A percentile compares a stretch with the other conserved stretches of the same genome.
Evolutionary conservation across 371 early-diverging fungal genomes (phyloP).

Genomic region (Mortierella sp.): DNA sequence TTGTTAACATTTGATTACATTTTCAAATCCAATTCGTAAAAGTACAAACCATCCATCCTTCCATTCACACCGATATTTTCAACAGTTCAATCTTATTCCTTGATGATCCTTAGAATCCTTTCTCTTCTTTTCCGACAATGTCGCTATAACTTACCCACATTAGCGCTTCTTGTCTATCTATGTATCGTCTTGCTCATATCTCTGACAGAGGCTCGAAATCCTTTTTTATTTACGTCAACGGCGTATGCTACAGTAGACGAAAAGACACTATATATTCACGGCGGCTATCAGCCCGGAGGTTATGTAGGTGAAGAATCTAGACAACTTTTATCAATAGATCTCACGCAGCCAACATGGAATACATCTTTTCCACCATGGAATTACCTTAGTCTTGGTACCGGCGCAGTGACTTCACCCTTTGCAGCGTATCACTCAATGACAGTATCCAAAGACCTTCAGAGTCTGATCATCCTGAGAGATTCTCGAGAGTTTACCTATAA

Average conservation of each 20-base stretch:
- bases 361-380: conserved; percentile 4
- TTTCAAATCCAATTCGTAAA: too few species aligned
- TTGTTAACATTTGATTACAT: too few species aligned
- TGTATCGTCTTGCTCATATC: too few species aligned
- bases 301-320: background rate
- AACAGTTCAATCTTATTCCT: too few species aligned
- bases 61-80: too few species aligned
- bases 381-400: background rate
- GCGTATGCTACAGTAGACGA: background rate
- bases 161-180: too few species aligned
- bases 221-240: too few species aligned
- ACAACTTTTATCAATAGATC: background rate
- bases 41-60: too few species aligned
- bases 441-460: background rate
- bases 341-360: background rate
- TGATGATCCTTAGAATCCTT: too few species aligned
- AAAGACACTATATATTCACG: conserved; percentile 1
- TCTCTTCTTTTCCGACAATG: too few species aligned
- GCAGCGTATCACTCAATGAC: background rate
- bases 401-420: background rate
- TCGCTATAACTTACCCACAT: too few species aligned
- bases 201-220: too few species aligned
- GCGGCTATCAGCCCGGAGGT: background rate
- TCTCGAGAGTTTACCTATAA: background rate
- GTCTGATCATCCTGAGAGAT: background rate